A percentile compares a stretch with the other conserved stretches of the same genome.
These are phyloP conservation scores for Coniosporium apollinis DNA, from an alignment of 495 filamentous ascomycete genomes.

Conservation along the genomic window DNA sequence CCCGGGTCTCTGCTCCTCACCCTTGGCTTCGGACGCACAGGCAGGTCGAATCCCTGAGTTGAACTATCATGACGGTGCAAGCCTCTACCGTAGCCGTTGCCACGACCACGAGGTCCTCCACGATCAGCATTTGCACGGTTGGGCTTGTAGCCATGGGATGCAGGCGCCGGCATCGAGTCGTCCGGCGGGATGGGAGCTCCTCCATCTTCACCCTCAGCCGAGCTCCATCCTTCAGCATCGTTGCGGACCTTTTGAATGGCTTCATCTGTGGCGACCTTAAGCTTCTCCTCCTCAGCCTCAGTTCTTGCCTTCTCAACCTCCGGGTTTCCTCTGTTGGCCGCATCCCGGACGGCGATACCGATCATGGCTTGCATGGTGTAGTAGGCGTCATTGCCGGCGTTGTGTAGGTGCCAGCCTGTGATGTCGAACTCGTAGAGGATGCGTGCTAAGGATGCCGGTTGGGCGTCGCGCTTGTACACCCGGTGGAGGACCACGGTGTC, in stretches of 20 bases:
- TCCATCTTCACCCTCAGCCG: slow-evolving; percentile 8
- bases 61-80: too few species aligned
- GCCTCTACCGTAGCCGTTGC: too few species aligned
- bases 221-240: slow-evolving; percentile 10
- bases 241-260: slow-evolving; percentile 7
- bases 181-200: neutral
- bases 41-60: too few species aligned
- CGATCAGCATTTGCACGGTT: too few species aligned
- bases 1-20: too few species aligned
- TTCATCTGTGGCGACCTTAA: slow-evolving; percentile 3
- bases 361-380: slow-evolving; percentile 70
- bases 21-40: too few species aligned
- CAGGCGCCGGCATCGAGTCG: too few species aligned
- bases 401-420: slow-evolving; percentile 52
- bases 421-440: slow-evolving; percentile 52
- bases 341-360: slow-evolving; percentile 28
- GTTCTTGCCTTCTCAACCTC: neutral
- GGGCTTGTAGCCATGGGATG: too few species aligned
- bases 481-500: slow-evolving; percentile 59
- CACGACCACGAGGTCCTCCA: too few species aligned
- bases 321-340: neutral
- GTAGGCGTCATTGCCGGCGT: slow-evolving; percentile 86
- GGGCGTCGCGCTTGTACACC: slow-evolving; percentile 30
- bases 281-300: slow-evolving; percentile 7
- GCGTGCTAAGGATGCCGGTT: slow-evolving; percentile 35